These are phyloP conservation scores for Phialocephala subalpina DNA, from an alignment of 2,329 filamentous ascomycete genomes.

Conservation along the genomic window DNA sequence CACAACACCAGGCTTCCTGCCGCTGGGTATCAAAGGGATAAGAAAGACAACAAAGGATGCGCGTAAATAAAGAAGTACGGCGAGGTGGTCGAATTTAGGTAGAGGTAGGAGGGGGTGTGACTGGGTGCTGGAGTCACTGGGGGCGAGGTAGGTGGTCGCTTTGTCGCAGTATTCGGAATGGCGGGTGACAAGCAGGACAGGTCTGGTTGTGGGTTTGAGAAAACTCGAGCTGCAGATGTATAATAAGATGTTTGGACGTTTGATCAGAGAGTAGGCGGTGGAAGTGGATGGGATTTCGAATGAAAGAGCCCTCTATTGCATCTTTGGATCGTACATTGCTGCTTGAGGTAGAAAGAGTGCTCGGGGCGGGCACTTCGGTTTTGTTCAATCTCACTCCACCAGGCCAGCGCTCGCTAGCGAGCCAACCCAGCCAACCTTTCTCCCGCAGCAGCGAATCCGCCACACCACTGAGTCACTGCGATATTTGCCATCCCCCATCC, in stretches of 20 bases:
- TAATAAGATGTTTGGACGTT: slow-evolving; percentile 15
- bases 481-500: background rate
- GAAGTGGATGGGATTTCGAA: slow-evolving; percentile 39
- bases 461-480: background rate
- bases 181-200: slow-evolving; percentile 18
- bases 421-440: too few relatives aligned
- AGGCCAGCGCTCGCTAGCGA: too few relatives aligned
- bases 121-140: slow-evolving; percentile 30
- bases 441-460: too few relatives aligned
- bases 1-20: slow-evolving; percentile 31
- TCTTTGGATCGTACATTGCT: slow-evolving; percentile 42
- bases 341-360: slow-evolving; percentile 28
- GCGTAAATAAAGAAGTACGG: slow-evolving; percentile 26
- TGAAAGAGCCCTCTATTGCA: slow-evolving; percentile 43
- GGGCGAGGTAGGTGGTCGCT: slow-evolving; percentile 27
- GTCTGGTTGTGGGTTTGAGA: slow-evolving; percentile 8
- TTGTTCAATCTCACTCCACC: slow-evolving; percentile 22
- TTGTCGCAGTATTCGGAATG: slow-evolving; percentile 33
- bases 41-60: slow-evolving; percentile 35
- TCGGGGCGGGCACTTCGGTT: slow-evolving; percentile 35
- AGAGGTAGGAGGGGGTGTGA: slow-evolving; percentile 23
- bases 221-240: slow-evolving; percentile 12
- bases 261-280: slow-evolving; percentile 15
- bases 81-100: slow-evolving; percentile 28
- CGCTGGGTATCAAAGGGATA: slow-evolving; percentile 37